These are phyloP conservation scores for Penicillium herquei DNA, from an alignment of 495 filamentous ascomycete genomes.

Conservation along the genomic window DNA sequence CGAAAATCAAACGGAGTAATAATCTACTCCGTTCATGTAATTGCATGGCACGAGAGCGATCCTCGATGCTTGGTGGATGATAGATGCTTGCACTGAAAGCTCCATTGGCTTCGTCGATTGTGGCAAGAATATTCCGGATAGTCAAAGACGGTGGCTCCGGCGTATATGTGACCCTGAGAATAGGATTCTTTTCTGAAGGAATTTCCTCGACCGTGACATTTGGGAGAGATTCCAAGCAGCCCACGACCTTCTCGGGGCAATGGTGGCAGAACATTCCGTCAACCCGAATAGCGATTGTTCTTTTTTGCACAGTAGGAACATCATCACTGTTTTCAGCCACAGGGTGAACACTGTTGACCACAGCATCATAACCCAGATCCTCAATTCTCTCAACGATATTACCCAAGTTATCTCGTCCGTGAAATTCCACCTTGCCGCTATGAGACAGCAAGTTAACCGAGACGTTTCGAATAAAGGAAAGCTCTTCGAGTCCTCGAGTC, in stretches of 20 bases:
- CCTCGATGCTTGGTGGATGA: constrained; percentile 81
- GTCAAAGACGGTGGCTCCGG: constrained; percentile 71
- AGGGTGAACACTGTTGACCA: constrained; percentile 43
- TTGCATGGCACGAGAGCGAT: constrained; percentile 72
- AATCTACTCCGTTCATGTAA: constrained; percentile 60
- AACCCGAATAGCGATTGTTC: constrained; percentile 65
- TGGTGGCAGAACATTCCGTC: constrained; percentile 87
- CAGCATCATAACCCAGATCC: constrained; percentile 75
- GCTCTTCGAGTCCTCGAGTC: constrained; percentile 60
- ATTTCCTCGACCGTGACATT: constrained; percentile 49
- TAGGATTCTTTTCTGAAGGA: constrained; percentile 55
- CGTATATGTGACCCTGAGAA: constrained; percentile 68
- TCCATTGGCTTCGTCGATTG: constrained; percentile 62
- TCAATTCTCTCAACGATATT: constrained; percentile 70
- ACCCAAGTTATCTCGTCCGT: constrained; percentile 49
- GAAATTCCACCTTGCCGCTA: constrained; percentile 66
- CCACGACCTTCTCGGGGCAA: constrained; percentile 65
- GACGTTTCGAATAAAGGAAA: constrained; percentile 60
- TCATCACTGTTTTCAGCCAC: constrained; percentile 11
- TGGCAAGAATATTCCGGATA: constrained; percentile 67
- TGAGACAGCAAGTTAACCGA: constrained; percentile 71
- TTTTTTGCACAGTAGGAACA: constrained; percentile 24
- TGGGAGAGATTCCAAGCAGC: constrained; percentile 51
- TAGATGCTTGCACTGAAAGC: constrained; percentile 67
- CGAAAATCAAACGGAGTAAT: constrained; percentile 64